Evolutionary conservation across 2,329 filamentous ascomycete species (phyloP).

Genomic region (Ustilaginoidea virens): DNA sequence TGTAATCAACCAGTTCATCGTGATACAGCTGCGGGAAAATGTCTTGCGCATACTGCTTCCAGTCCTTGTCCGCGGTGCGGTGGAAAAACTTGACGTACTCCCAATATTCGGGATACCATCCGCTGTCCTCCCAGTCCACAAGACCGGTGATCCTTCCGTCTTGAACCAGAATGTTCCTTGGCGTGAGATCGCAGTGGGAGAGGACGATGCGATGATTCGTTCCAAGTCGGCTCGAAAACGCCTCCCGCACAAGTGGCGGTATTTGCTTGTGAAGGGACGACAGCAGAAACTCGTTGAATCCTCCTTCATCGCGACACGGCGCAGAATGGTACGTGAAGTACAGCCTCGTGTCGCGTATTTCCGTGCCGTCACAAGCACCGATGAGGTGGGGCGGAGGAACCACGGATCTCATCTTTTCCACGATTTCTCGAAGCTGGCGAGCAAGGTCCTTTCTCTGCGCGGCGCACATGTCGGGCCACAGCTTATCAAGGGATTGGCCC

Average conservation of each 20-base stretch:
- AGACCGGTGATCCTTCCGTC: constrained; percentile 24
- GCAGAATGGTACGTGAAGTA: constrained; percentile 9
- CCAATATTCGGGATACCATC: constrained; percentile 30
- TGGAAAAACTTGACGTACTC: constrained; percentile 19
- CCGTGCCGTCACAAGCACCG: constrained; percentile 11
- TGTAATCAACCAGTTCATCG: constrained; percentile 12
- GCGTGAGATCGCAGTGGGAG: constrained; percentile 33
- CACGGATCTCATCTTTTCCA: constrained; percentile 12
- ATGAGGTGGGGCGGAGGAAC: constrained; percentile 9
- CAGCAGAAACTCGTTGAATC: constrained; percentile 13
- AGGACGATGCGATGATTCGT: constrained; percentile 22
- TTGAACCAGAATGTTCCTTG: constrained; percentile 26
- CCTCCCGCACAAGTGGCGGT: constrained; percentile 8
- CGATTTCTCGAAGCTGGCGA: constrained; percentile 11
- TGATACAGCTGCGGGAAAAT: constrained; percentile 13
- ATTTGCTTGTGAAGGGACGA: constrained; percentile 5
- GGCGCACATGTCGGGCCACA: constrained; percentile 11
- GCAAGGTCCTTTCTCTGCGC: constrained; percentile 10
- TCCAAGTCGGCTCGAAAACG: constrained; percentile 10
- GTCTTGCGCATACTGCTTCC: constrained; percentile 10
- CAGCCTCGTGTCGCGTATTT: constrained; percentile 12
- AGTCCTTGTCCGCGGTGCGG: constrained; percentile 8
- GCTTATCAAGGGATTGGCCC: constrained; percentile 11
- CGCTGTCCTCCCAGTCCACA: constrained; percentile 31
- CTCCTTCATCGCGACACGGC: constrained; percentile 9